Conservation (phyloP, 371 early-diverging fungal species). For the Mortierella sp. region DNA sequence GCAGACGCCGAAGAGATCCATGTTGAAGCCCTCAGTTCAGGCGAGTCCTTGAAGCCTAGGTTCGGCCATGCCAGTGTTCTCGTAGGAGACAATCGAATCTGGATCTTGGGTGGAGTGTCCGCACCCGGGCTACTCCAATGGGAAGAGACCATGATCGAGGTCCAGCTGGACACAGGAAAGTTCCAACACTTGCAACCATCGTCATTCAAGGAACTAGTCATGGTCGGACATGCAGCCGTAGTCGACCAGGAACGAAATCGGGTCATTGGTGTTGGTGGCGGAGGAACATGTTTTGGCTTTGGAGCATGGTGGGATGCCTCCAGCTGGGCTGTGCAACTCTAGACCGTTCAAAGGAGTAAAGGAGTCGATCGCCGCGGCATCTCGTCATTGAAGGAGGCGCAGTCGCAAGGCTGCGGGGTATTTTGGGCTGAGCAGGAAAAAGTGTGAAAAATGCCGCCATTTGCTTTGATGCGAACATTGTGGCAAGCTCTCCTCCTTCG, state of each 20-base stretch:
- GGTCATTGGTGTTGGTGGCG: slow-evolving; percentile 47
- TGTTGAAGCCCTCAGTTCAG: slow-evolving; percentile 4
- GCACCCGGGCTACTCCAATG: slow-evolving; percentile 38
- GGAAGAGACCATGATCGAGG: slow-evolving; percentile 48
- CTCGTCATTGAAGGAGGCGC: background rate
- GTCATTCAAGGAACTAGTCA: slow-evolving; percentile 37
- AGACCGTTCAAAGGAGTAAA: no score
- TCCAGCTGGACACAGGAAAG: slow-evolving; percentile 13
- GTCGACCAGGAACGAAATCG: slow-evolving; percentile 21
- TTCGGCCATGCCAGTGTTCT: slow-evolving; percentile 37
- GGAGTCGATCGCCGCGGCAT: no score
- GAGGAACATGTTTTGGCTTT: slow-evolving; percentile 53
- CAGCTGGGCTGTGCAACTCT: slow-evolving; percentile 34
- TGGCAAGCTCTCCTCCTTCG: no score
- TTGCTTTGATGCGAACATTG: no score
- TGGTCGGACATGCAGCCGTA: slow-evolving; percentile 46
- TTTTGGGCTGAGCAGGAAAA: no score
- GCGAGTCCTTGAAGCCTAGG: slow-evolving; percentile 18
- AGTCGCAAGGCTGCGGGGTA: background rate
- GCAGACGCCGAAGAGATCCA: slow-evolving; percentile 10
- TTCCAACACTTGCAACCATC: slow-evolving; percentile 29
- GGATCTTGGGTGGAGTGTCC: slow-evolving; percentile 48
- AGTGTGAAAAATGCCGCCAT: no score
- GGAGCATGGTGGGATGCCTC: slow-evolving; percentile 47
- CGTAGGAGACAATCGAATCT: slow-evolving; percentile 25